A percentile compares a stretch with the other conserved stretches of the same genome.
These are phyloP conservation scores for Eremochloa ophiuroides DNA, from an alignment of 176 grass and related monocot genomes.

Conservation along the genomic window DNA sequence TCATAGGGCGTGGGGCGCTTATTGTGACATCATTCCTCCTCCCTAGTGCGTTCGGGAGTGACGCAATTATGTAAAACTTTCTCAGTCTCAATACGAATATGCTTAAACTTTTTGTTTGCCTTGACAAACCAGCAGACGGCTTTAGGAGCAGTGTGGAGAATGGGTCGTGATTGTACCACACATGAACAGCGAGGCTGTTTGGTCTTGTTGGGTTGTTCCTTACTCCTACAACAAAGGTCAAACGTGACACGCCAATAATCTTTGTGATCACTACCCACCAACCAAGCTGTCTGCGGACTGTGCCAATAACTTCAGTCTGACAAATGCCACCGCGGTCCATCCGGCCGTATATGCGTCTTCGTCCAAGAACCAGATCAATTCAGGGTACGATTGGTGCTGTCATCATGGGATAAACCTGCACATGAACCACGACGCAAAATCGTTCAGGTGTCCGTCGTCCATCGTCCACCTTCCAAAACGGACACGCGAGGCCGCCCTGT, in stretches of 20 bases:
- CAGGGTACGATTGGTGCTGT: background rate
- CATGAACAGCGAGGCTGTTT: background rate
- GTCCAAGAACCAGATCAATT: background rate
- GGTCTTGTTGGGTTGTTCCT: background rate
- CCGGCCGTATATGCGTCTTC: background rate
- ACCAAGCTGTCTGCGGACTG: background rate
- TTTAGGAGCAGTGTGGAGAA: background rate
- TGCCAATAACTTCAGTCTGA: background rate
- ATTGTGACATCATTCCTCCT: too few species aligned
- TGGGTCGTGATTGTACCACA: background rate
- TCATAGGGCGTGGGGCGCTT: too few species aligned
- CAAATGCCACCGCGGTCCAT: background rate
- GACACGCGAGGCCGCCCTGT: background rate
- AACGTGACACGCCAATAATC: background rate
- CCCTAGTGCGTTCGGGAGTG: too few species aligned
- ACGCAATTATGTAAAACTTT: too few species aligned
- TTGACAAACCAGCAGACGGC: slow-evolving; percentile 9
- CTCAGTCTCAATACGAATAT: too few species aligned
- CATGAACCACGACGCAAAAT: background rate
- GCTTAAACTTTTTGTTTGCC: too few species aligned
- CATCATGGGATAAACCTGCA: background rate
- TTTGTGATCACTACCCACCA: background rate
- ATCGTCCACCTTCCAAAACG: background rate
- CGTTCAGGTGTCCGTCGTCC: background rate
- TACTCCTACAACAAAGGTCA: background rate